These are phyloP conservation scores for Plectosphaerella cucumerina DNA, from an alignment of 2,329 filamentous ascomycete genomes.

Conservation along the genomic window DNA sequence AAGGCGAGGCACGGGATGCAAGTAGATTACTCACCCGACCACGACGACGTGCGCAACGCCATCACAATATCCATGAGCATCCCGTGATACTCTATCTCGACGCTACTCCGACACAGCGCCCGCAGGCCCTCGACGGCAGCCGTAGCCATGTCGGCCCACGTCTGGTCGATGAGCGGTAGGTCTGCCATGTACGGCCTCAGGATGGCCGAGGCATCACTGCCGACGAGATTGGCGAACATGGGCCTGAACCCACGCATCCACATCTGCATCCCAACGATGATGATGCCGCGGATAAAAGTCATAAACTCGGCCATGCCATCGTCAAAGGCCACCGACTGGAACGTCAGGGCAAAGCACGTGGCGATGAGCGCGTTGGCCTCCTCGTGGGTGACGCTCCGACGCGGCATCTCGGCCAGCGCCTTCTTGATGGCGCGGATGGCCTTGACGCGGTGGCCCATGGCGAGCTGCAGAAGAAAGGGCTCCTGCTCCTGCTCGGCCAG, in stretches of 20 bases:
- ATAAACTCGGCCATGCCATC: conserved; percentile 59
- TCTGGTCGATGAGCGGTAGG: conserved; percentile 39
- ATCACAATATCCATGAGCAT: conserved; percentile 42
- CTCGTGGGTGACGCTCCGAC: conserved; percentile 35
- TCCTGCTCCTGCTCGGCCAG: conserved; percentile 42
- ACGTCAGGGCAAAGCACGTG: conserved; percentile 55
- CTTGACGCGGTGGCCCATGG: conserved; percentile 61
- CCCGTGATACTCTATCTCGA: conserved; percentile 43
- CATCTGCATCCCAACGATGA: conserved; percentile 52
- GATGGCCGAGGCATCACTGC: conserved; percentile 32
- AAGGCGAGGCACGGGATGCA: not conserved
- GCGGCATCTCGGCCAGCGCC: conserved; percentile 39
- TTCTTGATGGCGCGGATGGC: conserved; percentile 60
- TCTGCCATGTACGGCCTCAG: conserved; percentile 41
- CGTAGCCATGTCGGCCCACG: conserved; percentile 43
- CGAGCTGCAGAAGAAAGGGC: conserved; percentile 47
- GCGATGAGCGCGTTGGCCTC: conserved; percentile 57
- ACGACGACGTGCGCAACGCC: conserved; percentile 49
- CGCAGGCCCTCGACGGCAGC: conserved; percentile 35
- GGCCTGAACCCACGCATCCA: conserved; percentile 42
- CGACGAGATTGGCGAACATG: conserved; percentile 44
- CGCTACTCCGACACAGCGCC: conserved; percentile 35
- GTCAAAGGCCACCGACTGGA: conserved; percentile 53
- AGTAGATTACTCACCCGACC: conserved; percentile 37
- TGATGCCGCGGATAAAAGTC: conserved; percentile 54